These are phyloP conservation scores for Hirsutella rhossiliensis DNA, from an alignment of 2,329 filamentous ascomycete species.

Conservation along the genomic window DNA sequence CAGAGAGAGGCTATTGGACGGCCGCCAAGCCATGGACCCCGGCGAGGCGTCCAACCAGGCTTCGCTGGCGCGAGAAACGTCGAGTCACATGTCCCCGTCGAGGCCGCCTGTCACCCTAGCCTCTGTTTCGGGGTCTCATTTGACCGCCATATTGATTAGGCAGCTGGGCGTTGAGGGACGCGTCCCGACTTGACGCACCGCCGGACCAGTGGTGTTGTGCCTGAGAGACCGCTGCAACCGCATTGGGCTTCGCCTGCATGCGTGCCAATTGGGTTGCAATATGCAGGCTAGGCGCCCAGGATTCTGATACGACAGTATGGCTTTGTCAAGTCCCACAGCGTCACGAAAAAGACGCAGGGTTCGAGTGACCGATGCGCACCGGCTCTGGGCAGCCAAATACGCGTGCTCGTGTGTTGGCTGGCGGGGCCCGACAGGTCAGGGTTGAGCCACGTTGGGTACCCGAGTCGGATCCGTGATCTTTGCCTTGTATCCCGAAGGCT, in stretches of 20 bases:
- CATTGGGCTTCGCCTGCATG: constrained; percentile 2
- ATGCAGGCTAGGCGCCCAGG: constrained; percentile 1
- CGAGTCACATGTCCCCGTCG: not conserved
- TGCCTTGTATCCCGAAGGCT: not conserved
- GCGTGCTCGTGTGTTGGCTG: not conserved
- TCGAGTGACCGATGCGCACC: not conserved
- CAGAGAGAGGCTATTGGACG: not conserved
- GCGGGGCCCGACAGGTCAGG: not conserved
- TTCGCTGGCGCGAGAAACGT: not conserved
- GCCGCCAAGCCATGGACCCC: not conserved
- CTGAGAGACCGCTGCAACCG: not conserved
- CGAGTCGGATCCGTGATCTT: not conserved
- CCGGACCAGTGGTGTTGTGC: not conserved
- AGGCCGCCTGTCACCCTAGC: not conserved
- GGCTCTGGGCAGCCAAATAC: not conserved
- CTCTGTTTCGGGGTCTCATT: not conserved
- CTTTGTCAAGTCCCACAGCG: not conserved
- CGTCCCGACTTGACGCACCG: not conserved
- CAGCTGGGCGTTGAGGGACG: not conserved
- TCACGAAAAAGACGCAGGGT: not conserved
- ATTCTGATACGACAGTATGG: not conserved
- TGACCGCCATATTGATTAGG: not conserved
- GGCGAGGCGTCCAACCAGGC: not conserved
- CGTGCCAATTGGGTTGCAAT: constrained; percentile 3
- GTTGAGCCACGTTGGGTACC: not conserved